Conservation (phyloP, 2,329 filamentous ascomycete genomes). For the Rutstroemia sydowiana region DNA sequence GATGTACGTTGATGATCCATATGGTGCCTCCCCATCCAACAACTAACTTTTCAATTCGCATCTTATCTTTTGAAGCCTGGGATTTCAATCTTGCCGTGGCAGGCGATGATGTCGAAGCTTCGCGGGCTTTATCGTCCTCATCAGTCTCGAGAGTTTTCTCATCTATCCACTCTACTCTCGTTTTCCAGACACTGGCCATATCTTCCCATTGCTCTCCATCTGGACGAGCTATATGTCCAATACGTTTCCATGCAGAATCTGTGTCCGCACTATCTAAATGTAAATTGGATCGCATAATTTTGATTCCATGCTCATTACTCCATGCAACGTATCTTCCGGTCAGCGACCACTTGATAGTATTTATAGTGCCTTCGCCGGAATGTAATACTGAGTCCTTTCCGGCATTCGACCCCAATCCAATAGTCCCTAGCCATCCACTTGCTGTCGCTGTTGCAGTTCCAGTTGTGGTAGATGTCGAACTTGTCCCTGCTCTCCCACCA, state of each 20-base stretch:
- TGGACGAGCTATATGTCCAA: constrained; percentile 85
- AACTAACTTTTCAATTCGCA: constrained; percentile 66
- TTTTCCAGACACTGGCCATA: constrained; percentile 95
- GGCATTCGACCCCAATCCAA: constrained; percentile 70
- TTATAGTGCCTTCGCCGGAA: constrained; percentile 85
- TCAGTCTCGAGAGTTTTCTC: constrained; percentile 71
- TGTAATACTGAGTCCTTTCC: constrained; percentile 85
- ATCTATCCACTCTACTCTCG: constrained; percentile 87
- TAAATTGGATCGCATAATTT: constrained; percentile 89
- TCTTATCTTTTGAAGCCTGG: constrained; percentile 40
- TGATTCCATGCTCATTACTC: constrained; percentile 95
- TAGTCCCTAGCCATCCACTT: constrained; percentile 83
- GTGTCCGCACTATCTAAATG: constrained; percentile 68
- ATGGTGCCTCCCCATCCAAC: constrained; percentile 95
- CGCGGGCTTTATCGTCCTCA: constrained; percentile 41
- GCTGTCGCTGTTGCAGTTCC: constrained; percentile 75
- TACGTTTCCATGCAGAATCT: constrained; percentile 87
- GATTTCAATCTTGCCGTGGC: constrained; percentile 42
- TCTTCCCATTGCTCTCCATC: constrained; percentile 86
- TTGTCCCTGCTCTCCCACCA: constrained; percentile 71
- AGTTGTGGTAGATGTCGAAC: constrained; percentile 77
- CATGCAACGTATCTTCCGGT: constrained; percentile 89
- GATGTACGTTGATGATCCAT: constrained; percentile 89
- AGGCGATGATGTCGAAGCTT: constrained; percentile 33
- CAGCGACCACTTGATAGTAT: constrained; percentile 87